These are phyloP conservation scores for Coemansia sp. DNA, from an alignment of 192 early-diverging fungal genomes.

Conservation along the genomic window DNA sequence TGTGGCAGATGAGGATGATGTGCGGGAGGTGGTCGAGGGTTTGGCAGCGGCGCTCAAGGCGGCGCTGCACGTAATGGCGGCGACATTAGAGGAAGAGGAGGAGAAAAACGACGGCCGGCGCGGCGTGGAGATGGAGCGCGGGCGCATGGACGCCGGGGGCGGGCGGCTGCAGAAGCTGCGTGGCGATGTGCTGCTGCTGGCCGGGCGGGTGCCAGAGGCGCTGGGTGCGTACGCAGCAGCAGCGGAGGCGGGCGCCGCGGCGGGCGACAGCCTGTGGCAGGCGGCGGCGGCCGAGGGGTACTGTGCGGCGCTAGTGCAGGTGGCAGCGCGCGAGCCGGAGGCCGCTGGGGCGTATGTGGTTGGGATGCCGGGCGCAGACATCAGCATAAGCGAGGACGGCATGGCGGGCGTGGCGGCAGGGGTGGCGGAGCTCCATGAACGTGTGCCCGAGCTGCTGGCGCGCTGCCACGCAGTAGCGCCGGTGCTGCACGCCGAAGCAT, in stretches of 20 bases:
- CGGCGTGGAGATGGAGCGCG: constrained; percentile 47
- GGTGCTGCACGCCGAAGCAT: constrained; percentile 45
- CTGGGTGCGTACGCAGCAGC: constrained; percentile 38
- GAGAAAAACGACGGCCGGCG: constrained; percentile 3
- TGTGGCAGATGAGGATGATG: constrained; percentile 21
- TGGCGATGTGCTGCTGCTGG: constrained; percentile 48
- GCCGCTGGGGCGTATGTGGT: constrained; percentile 11
- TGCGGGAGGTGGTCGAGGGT: constrained; percentile 24
- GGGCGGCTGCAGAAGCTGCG: constrained; percentile 51
- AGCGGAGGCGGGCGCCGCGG: constrained; percentile 21
- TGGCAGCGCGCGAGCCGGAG: constrained; percentile 29
- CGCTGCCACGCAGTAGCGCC: constrained; percentile 43
- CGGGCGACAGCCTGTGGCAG: constrained; percentile 49
- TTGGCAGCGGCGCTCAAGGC: constrained; percentile 41
- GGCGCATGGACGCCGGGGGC: constrained; percentile 8
- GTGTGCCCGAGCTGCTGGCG: constrained; percentile 42
- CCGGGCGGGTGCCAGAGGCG: constrained; percentile 41
- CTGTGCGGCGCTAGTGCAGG: constrained; percentile 43
- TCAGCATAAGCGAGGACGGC: neutral
- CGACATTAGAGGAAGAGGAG: constrained; percentile 39
- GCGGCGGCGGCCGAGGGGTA: constrained; percentile 51
- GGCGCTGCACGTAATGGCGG: constrained; percentile 41
- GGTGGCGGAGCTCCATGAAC: constrained; percentile 19
- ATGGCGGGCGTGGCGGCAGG: neutral
- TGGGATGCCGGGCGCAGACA: neutral